Base-by-base conservation (phyloP, 352 stramenopile genomes). In the Pythium monospermum region DNA sequence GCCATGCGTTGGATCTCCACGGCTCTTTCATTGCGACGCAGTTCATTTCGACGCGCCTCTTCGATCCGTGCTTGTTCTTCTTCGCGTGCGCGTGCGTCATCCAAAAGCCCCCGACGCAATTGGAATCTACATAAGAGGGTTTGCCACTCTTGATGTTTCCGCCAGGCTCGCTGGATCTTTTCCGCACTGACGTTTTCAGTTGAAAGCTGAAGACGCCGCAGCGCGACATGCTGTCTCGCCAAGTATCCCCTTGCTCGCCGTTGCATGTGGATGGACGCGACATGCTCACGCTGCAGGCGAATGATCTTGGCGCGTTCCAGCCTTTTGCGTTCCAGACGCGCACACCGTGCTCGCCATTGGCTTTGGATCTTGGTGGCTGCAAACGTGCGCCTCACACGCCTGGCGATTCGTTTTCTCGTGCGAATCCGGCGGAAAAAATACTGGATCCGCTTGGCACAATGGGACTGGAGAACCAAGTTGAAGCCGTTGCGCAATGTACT, bases 401-500 rank as follows among this genome's bases (percentile, higher is more conserved):
- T 33, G 0, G 31, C 22, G 15, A 88, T 51, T 1, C 68, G 71
- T 1, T 63, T 61, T 8, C 51, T 50, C 22, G 79, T 53, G 13
- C 47, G 27, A 2, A 81, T 36, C 7, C 76, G 57, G 1, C 80
- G 64, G 23, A 80, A 70, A 40, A 84, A 75, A 22, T 69, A 63
- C 49, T 84, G 74, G 23, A 88, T 68, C 0, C 59, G 65, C 25
- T 64, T 48, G 18, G 80, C 71, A 23, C 68, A 76, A 3, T 64
- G 55, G 31, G 66, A 79, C 30, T 85, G 71, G 12, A 80, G 48
- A 19, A 73, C 35, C 39, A 86, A 43, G 30, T 86, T 70, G 42
- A 84, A 72, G 36, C 75, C 76, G 40, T 74, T 70, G n/a, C 61
- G 68, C 4, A 86, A 55, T 2, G 74, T 76, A 18, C 57, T 60